A percentile compares a stretch with the other conserved stretches of the same genome.
Evolutionary conservation across 2,329 filamentous ascomycete genomes (phyloP).

Genomic region (Myriosclerotinia scirpicola): DNA sequence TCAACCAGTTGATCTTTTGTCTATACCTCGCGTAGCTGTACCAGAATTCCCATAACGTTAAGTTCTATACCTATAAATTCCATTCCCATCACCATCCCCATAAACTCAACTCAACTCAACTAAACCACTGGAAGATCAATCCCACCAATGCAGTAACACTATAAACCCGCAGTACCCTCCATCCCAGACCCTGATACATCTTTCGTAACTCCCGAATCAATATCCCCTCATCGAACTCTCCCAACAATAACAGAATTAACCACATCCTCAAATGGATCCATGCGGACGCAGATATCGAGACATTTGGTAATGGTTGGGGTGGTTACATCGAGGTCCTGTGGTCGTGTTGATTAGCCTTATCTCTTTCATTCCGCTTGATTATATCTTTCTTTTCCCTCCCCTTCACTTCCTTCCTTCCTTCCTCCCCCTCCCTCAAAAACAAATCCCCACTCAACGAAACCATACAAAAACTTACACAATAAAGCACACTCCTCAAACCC

Average conservation of each 20-base stretch:
- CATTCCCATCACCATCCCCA: too few relatives aligned
- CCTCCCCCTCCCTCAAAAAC: background rate
- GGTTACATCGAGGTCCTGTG: slow-evolving; percentile 44
- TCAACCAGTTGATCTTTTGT: background rate
- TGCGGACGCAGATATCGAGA: slow-evolving; percentile 45
- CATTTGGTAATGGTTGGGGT: slow-evolving; percentile 39
- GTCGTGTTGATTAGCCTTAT: slow-evolving; percentile 8
- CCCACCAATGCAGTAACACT: background rate
- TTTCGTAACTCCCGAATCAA: background rate
- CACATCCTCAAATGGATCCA: slow-evolving; percentile 51
- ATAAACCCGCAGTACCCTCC: too few relatives aligned
- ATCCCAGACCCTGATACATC: too few relatives aligned
- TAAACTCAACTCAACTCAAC: background rate
- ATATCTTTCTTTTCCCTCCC: too few relatives aligned
- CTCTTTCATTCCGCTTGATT: background rate
- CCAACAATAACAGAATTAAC: slow-evolving; percentile 52
- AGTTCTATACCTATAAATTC: too few relatives aligned
- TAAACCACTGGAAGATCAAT: too few relatives aligned
- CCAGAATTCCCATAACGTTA: too few relatives aligned
- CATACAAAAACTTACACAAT: slow-evolving; percentile 44
- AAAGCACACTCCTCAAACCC: slow-evolving; percentile 48
- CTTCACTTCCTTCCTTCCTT: too few relatives aligned
- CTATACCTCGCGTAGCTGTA: background rate
- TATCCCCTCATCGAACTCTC: slow-evolving; percentile 27
- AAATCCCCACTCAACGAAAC: background rate